These are phyloP conservation scores for Trichoderma koningii DNA, from an alignment of 2,329 filamentous ascomycete species.

Conservation along the genomic window DNA sequence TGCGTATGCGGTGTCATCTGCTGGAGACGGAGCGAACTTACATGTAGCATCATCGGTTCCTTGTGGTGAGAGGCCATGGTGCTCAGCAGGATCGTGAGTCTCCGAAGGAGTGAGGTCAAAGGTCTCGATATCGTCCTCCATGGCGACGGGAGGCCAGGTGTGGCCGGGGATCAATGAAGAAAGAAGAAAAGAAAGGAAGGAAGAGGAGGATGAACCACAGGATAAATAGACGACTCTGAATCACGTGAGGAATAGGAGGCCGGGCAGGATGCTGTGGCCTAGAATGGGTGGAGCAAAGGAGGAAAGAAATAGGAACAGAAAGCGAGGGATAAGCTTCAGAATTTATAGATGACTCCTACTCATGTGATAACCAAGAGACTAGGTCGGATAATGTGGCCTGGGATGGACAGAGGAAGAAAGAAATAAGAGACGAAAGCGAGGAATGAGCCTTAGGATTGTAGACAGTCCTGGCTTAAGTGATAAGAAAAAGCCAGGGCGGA, in stretches of 20 bases:
- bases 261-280: too few relatives aligned
- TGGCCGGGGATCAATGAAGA: not conserved
- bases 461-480: too few relatives aligned
- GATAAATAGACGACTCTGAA: not conserved
- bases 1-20: not conserved
- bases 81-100: not conserved
- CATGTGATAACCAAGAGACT: too few relatives aligned
- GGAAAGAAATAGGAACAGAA: too few relatives aligned
- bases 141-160: not conserved
- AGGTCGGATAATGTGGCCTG: not conserved
- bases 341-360: too few relatives aligned
- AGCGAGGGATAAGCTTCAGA: too few relatives aligned
- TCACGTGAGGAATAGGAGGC: constrained; percentile 1
- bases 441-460: too few relatives aligned
- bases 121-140: constrained; percentile 5
- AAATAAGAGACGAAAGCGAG: too few relatives aligned
- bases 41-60: not conserved
- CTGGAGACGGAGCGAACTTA: not conserved
- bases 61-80: not conserved
- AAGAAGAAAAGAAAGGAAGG: not conserved
- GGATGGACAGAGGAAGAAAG: too few relatives aligned
- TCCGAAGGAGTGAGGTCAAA: constrained; percentile 23
- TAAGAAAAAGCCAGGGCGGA: too few relatives aligned
- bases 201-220: not conserved
- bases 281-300: too few relatives aligned